These are phyloP conservation scores for Erysiphe pulchra DNA, from an alignment of 2,329 filamentous ascomycete species.

Conservation along the genomic window DNA sequence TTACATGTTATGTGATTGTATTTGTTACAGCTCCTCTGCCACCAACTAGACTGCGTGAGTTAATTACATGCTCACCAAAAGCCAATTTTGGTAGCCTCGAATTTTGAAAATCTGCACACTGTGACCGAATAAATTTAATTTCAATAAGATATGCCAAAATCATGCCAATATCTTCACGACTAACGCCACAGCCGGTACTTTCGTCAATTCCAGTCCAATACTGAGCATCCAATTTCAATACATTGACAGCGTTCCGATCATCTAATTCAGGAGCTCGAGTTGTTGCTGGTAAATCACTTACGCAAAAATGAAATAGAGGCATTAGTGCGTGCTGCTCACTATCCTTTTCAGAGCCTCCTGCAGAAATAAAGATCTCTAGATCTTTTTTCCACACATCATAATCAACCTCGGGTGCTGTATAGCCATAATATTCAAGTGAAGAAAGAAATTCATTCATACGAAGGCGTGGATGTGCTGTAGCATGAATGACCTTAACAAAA, in stretches of 20 bases:
- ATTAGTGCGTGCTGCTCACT: constrained; percentile 42
- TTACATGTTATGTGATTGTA: no score
- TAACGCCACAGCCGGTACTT: constrained; percentile 9
- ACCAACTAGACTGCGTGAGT: not conserved
- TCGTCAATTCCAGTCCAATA: constrained; percentile 9
- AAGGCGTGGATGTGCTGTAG: constrained; percentile 56
- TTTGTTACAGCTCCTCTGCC: not conserved
- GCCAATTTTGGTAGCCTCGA: not conserved
- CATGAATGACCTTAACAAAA: constrained; percentile 35
- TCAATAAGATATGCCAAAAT: constrained; percentile 11
- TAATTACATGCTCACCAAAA: not conserved
- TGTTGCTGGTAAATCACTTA: constrained; percentile 36
- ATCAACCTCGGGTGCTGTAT: constrained; percentile 35
- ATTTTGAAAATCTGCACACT: no score
- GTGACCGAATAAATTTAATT: constrained; percentile 9
- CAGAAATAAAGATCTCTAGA: constrained; percentile 28
- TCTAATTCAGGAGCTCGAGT: constrained; percentile 48
- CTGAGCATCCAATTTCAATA: constrained; percentile 33
- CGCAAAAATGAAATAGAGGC: constrained; percentile 49
- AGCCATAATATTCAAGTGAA: constrained; percentile 46
- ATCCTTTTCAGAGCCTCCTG: constrained; percentile 17
- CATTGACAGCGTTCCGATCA: constrained; percentile 35
- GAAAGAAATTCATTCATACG: constrained; percentile 56
- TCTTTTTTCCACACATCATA: constrained; percentile 44
- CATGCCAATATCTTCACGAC: constrained; percentile 10